Percentiles rank a stretch among this genome's conserved stretches.
These are phyloP conservation scores for Carex cristatella DNA, from an alignment of 176 grass and related monocot species.

Conservation along the genomic window DNA sequence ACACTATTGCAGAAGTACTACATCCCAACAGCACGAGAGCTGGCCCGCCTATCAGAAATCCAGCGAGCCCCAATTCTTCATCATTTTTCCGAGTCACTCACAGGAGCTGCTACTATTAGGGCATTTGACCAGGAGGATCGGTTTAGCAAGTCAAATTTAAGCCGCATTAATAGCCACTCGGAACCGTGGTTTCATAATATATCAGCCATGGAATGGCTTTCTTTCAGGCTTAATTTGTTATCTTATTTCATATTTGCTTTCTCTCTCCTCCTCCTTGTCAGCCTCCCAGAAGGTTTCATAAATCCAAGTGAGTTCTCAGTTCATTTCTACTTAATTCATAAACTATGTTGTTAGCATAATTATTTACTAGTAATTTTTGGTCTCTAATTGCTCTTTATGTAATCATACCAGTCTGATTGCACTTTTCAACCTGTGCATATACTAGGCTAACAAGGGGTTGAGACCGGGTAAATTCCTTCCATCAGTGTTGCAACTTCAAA, in stretches of 20 bases:
- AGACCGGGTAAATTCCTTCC: not conserved
- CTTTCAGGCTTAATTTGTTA: slow-evolving; percentile 75
- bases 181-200: slow-evolving; percentile 90
- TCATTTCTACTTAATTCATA: not conserved
- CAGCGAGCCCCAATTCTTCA: slow-evolving; percentile 92
- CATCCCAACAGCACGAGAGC: slow-evolving; percentile 83
- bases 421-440: too few species aligned
- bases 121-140: slow-evolving; percentile 68
- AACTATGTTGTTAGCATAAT: not conserved
- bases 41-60: slow-evolving; percentile 77
- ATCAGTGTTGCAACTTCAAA: not conserved
- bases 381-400: too few species aligned
- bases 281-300: slow-evolving; percentile 93
- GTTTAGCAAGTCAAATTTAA: slow-evolving; percentile 75
- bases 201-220: slow-evolving; percentile 85
- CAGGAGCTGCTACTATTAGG: slow-evolving; percentile 78
- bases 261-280: slow-evolving; percentile 78
- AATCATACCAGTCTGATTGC: too few species aligned
- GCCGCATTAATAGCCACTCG: slow-evolving; percentile 62
- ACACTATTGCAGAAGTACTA: slow-evolving; percentile 73
- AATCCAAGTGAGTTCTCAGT: slow-evolving; percentile 76
- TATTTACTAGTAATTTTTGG: too few species aligned
- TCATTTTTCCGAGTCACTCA: slow-evolving; percentile 84
- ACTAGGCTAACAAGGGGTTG: too few species aligned
- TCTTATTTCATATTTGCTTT: slow-evolving; percentile 91